Evolutionary conservation across 371 early-diverging fungal genomes (phyloP).

Genomic region (Dichotomocladium elegans): DNA sequence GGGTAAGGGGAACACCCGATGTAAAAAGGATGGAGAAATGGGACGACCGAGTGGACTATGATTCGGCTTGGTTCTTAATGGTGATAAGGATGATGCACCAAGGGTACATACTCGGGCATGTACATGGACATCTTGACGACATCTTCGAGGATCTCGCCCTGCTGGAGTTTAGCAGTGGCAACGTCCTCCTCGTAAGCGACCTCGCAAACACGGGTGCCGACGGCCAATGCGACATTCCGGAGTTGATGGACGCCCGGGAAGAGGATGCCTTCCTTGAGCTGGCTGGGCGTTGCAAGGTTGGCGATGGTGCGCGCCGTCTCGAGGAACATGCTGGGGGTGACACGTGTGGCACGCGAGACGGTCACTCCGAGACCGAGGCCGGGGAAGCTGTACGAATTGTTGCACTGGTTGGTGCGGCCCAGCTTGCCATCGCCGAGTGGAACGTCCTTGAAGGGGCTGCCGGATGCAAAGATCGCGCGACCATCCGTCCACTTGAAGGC

Average conservation of each 20-base stretch:
- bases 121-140: slow-evolving; percentile 54
- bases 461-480: slow-evolving; percentile 62
- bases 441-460: slow-evolving; percentile 56
- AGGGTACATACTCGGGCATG: slow-evolving; percentile 55
- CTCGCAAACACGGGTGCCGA: slow-evolving; percentile 60
- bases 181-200: slow-evolving; percentile 57
- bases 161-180: slow-evolving; percentile 43
- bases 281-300: slow-evolving; percentile 54
- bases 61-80: no score
- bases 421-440: slow-evolving; percentile 38
- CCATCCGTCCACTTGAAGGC: slow-evolving; percentile 62
- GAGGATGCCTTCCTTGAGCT: slow-evolving; percentile 55
- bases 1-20: no score
- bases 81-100: slow-evolving; percentile 35
- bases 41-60: no score
- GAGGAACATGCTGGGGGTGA: slow-evolving; percentile 58
- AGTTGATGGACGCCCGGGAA: slow-evolving; percentile 57
- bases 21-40: no score
- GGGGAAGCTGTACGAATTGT: slow-evolving; percentile 63
- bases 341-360: slow-evolving; percentile 53
- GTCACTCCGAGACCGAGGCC: slow-evolving; percentile 62
- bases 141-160: slow-evolving; percentile 48
- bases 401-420: slow-evolving; percentile 58
- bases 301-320: slow-evolving; percentile 60
- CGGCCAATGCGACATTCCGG: slow-evolving; percentile 52